These are phyloP conservation scores for Tolypocladium cylindrosporum DNA, from an alignment of 2,329 filamentous ascomycete species.

Conservation along the genomic window DNA sequence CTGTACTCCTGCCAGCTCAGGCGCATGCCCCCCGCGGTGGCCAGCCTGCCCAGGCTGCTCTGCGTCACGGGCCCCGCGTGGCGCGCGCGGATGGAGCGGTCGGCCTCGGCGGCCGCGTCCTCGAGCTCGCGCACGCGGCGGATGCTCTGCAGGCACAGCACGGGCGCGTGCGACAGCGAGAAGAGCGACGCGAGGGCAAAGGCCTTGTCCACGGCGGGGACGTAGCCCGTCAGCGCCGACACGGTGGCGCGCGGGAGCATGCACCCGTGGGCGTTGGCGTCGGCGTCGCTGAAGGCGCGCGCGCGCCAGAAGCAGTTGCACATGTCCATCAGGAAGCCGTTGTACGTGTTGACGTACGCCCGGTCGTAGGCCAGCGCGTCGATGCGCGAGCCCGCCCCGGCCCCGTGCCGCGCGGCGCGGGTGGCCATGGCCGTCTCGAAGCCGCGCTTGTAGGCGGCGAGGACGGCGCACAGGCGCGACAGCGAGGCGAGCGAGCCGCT, in stretches of 20 bases:
- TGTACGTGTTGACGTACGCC: conserved; percentile 59
- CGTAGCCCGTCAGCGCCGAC: conserved; percentile 34
- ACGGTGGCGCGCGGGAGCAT: conserved; percentile 35
- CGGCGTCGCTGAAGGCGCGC: conserved; percentile 55
- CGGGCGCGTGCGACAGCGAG: conserved; percentile 48
- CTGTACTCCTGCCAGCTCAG: conserved; percentile 68
- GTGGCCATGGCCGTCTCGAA: conserved; percentile 56
- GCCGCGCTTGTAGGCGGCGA: conserved; percentile 63
- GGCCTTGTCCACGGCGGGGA: conserved; percentile 35
- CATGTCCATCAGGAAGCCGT: conserved; percentile 77
- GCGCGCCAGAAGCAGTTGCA: conserved; percentile 77
- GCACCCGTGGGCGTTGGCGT: conserved; percentile 53
- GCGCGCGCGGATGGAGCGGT: conserved; percentile 30
- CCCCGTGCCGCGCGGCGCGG: conserved; percentile 14
- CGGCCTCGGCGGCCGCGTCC: conserved; percentile 37
- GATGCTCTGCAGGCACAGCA: conserved; percentile 45
- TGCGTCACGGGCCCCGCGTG: conserved; percentile 64
- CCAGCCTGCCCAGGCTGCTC: conserved; percentile 51
- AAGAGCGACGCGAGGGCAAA: conserved; percentile 41
- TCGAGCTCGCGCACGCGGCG: conserved; percentile 46
- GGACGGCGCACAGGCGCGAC: conserved; percentile 58
- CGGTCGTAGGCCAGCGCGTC: conserved; percentile 39
- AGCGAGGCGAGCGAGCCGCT: conserved; percentile 50
- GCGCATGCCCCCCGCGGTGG: conserved; percentile 52
- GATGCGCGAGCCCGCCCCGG: conserved; percentile 11